These are phyloP conservation scores for Paramecium sexaurelia DNA, from an alignment of 73 alveolate genomes.

Conservation along the genomic window DNA sequence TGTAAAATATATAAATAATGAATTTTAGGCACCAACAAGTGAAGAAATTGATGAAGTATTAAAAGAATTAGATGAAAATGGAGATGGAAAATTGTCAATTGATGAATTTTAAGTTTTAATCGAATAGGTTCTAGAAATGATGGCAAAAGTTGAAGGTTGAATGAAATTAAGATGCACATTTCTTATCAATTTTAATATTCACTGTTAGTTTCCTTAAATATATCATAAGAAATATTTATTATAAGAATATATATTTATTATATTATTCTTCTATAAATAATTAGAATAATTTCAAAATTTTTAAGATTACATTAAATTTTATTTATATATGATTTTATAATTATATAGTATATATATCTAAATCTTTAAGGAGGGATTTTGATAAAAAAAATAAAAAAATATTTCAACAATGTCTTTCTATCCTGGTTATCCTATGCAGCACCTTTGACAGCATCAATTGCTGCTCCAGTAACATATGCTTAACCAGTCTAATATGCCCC, in stretches of 20 bases:
- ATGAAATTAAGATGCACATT: neutral
- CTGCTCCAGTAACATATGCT: neutral
- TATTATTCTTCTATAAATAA: neutral
- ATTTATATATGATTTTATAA: neutral
- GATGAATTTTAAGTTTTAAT: constrained; percentile 79
- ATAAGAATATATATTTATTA: neutral
- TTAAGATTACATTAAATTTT: neutral
- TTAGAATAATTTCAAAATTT: neutral
- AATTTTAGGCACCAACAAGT: constrained; percentile 72
- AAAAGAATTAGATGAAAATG: constrained; percentile 84
- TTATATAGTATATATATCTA: neutral
- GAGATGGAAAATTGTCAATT: constrained; percentile 78
- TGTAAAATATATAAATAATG: neutral
- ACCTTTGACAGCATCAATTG: neutral
- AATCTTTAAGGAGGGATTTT: neutral
- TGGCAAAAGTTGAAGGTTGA: constrained; percentile 72
- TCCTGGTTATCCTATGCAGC: constrained; percentile 34
- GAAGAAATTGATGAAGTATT: constrained; percentile 82
- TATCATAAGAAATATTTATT: neutral
- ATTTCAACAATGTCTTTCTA: neutral
- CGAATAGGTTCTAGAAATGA: constrained; percentile 73
- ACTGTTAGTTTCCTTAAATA: neutral
- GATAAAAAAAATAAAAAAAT: neutral
- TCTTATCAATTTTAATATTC: neutral
- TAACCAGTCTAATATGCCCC: neutral